These are phyloP conservation scores for Macroventuria anomochaeta DNA, from an alignment of 2,329 filamentous ascomycete species.

Conservation along the genomic window DNA sequence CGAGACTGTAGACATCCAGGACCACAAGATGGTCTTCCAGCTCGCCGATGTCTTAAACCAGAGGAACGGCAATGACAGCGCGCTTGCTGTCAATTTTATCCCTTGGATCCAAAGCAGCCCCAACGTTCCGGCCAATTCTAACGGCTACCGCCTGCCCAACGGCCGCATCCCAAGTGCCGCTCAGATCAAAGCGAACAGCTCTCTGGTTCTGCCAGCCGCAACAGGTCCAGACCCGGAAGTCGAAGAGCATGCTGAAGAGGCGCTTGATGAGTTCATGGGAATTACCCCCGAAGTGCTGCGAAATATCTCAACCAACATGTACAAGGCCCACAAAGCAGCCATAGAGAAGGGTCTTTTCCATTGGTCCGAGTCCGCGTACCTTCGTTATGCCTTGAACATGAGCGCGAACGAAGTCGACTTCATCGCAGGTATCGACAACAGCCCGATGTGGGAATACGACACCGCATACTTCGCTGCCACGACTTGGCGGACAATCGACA, in stretches of 20 bases:
- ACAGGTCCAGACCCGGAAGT: slow-evolving; percentile 27
- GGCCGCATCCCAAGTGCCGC: slow-evolving; percentile 43
- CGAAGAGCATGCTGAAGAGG: slow-evolving; percentile 29
- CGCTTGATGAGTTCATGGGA: slow-evolving; percentile 28
- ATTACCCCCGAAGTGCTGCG: slow-evolving; percentile 34
- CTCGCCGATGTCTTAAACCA: slow-evolving; percentile 66
- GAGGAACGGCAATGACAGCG: slow-evolving; percentile 60
- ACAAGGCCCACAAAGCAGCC: slow-evolving; percentile 60
- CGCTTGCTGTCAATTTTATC: slow-evolving; percentile 65
- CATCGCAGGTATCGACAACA: slow-evolving; percentile 47
- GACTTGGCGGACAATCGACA: slow-evolving; percentile 69
- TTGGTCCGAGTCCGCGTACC: slow-evolving; percentile 70
- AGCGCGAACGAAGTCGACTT: slow-evolving; percentile 62
- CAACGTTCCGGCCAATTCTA: slow-evolving; percentile 59
- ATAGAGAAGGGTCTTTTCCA: slow-evolving; percentile 64
- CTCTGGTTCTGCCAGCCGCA: slow-evolving; percentile 23
- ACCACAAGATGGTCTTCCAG: slow-evolving; percentile 70
- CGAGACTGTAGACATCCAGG: slow-evolving; percentile 64
- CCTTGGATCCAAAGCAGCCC: slow-evolving; percentile 64
- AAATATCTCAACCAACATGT: slow-evolving; percentile 57
- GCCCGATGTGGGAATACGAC: slow-evolving; percentile 60
- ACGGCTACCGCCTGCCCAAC: slow-evolving; percentile 43
- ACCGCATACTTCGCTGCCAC: slow-evolving; percentile 65
- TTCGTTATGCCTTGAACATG: slow-evolving; percentile 64
- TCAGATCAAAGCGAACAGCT: slow-evolving; percentile 38